These are phyloP conservation scores for Cladosporium sp. DNA, from an alignment of 2,329 filamentous ascomycete genomes.

Conservation along the genomic window DNA sequence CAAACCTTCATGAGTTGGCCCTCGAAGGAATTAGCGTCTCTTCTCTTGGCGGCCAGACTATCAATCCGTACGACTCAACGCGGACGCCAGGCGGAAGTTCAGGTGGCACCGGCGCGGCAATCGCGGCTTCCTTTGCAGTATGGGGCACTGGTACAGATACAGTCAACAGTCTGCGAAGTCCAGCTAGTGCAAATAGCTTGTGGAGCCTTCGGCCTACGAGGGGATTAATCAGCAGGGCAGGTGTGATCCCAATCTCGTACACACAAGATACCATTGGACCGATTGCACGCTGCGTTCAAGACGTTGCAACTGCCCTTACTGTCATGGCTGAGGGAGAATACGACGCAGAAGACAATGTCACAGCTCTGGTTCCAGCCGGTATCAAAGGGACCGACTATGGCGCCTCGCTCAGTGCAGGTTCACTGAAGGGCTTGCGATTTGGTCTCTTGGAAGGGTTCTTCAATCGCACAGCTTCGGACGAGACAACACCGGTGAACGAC, in stretches of 20 bases:
- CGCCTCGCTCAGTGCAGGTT: conserved; percentile 29
- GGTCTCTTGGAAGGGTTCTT: conserved; percentile 53
- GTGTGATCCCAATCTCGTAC: conserved; percentile 29
- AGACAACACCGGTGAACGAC: conserved; percentile 53
- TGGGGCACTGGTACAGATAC: conserved; percentile 35
- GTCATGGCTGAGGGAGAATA: conserved; percentile 44
- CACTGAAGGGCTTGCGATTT: conserved; percentile 39
- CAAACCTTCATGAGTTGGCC: conserved; percentile 54
- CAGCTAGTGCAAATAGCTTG: conserved; percentile 55
- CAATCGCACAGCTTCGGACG: conserved; percentile 45
- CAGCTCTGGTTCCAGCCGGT: conserved; percentile 41
- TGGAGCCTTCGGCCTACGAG: conserved; percentile 51
- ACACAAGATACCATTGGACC: conserved; percentile 29
- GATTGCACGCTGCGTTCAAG: conserved; percentile 27
- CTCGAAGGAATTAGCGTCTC: conserved; percentile 59
- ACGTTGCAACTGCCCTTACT: conserved; percentile 27
- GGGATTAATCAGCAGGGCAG: conserved; percentile 24
- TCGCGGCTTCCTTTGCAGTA: conserved; percentile 53
- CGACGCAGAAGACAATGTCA: conserved; percentile 48
- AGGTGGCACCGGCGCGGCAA: conserved; percentile 56
- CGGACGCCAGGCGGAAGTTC: conserved; percentile 62
- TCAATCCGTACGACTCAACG: conserved; percentile 59
- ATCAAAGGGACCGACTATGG: conserved; percentile 43
- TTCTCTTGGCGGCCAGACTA: conserved; percentile 56
- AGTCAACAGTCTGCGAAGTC: conserved; percentile 56